Evolutionary conservation across 768 basidiomycete genomes (phyloP).

Genomic region (Phylloporus arenicola): DNA sequence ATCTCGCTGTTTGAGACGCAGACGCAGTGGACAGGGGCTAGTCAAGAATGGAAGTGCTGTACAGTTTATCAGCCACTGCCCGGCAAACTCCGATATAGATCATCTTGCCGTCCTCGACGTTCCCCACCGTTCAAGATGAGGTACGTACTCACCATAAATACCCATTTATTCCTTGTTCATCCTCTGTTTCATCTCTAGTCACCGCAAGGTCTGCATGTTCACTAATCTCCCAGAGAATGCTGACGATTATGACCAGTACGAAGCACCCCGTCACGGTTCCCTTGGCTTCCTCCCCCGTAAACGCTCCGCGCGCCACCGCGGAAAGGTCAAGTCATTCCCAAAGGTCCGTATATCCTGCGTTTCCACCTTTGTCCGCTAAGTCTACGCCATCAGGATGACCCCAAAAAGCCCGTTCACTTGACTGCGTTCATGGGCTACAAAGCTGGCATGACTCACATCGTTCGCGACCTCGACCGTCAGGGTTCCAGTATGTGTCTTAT

Average conservation of each 20-base stretch:
- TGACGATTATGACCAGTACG: constrained; percentile 57
- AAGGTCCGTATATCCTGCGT: constrained; percentile 51
- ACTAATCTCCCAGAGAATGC: constrained; percentile 10
- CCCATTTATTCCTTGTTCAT: neutral
- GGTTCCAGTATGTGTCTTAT: constrained; percentile 80
- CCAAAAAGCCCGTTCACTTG: constrained; percentile 98
- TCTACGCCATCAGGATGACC: constrained; percentile 72
- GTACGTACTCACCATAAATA: constrained; percentile 32
- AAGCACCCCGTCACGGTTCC: constrained; percentile 97
- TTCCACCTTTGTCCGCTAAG: constrained; percentile 5
- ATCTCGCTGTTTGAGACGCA: too few relatives aligned
- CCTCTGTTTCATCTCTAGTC: constrained; percentile 40
- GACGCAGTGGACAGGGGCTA: constrained; percentile 14
- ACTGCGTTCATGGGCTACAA: constrained; percentile 99
- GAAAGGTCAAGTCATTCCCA: constrained; percentile 99
- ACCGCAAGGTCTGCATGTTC: constrained; percentile 68
- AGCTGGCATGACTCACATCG: constrained; percentile 99
- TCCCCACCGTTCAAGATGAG: constrained; percentile 51
- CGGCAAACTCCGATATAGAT: constrained; percentile 23
- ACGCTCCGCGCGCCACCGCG: constrained; percentile 93
- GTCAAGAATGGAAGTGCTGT: constrained; percentile 19
- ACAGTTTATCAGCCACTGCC: constrained; percentile 29
- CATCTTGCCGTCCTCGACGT: constrained; percentile 17
- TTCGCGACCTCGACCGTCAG: constrained; percentile 98
- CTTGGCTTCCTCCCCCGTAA: constrained; percentile 97